Conservation (phyloP, 805 yeast species). For the Grigorovia jiainica region DNA sequence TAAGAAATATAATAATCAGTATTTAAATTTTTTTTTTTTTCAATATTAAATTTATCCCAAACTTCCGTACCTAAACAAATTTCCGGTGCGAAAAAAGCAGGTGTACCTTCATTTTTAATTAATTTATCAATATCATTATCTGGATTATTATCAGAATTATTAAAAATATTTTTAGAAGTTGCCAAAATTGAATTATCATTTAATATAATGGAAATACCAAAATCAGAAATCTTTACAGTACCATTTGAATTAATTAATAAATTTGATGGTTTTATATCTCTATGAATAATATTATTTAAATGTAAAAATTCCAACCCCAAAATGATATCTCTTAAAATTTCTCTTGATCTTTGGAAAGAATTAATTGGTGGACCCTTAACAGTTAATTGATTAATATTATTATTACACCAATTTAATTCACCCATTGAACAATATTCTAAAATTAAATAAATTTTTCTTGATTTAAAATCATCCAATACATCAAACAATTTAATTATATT, state of each 20-base stretch:
- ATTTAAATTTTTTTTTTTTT: conserved; percentile 29
- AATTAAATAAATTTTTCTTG: conserved; percentile 81
- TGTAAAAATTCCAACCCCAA: conserved; percentile 87
- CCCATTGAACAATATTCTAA: conserved; percentile 86
- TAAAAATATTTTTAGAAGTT: conserved; percentile 11
- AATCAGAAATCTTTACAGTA: conserved; percentile 86
- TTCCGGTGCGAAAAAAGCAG: conserved; percentile 95
- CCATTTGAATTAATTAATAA: conserved; percentile 60
- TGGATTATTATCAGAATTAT: not conserved
- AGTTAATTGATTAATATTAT: conserved; percentile 31
- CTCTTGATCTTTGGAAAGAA: conserved; percentile 55
- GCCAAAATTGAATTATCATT: conserved; percentile 9
- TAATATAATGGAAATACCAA: conserved; percentile 70
- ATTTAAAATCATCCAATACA: conserved; percentile 76
- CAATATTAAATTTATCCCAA: conserved; percentile 12
- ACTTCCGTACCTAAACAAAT: conserved; percentile 50
- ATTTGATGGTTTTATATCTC: conserved; percentile 95
- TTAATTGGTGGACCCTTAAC: conserved; percentile 55
- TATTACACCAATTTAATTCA: conserved; percentile 69
- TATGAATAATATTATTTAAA: conserved; percentile 80
- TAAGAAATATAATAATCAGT: conserved; percentile 40
- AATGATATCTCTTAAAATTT: conserved; percentile 72
- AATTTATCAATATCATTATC: conserved; percentile 64
- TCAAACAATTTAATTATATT: conserved; percentile 82
- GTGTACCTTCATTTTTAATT: conserved; percentile 96